Conservation (phyloP, 1,139 yeast species). For the Blastobotrys serpentis region DNA sequence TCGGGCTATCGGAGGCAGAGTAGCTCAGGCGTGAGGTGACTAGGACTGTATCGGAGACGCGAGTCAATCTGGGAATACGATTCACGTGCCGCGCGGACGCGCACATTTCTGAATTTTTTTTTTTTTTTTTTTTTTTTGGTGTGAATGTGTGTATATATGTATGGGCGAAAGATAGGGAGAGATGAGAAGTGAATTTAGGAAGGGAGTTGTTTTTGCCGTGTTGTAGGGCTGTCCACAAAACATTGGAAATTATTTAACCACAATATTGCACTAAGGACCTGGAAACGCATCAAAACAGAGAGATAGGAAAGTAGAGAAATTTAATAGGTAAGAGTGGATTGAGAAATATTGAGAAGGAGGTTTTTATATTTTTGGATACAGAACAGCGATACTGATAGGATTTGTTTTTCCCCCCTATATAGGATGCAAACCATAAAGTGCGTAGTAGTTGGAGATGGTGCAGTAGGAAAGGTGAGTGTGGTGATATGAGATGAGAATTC, state of each 20-base stretch:
- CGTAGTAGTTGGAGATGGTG: slow-evolving; percentile 98
- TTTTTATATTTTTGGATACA: too few species aligned
- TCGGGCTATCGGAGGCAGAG: too few species aligned
- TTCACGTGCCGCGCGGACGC: neutral
- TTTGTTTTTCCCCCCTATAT: slow-evolving; percentile 4
- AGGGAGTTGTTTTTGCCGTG: slow-evolving; percentile 1
- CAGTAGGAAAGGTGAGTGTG: slow-evolving; percentile 69
- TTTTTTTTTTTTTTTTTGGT: neutral
- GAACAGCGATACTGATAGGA: too few species aligned
- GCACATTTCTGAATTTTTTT: neutral
- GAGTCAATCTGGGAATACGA: too few species aligned
- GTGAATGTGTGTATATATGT: too few species aligned
- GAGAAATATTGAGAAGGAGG: too few species aligned
- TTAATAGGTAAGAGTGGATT: too few species aligned
- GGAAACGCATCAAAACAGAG: neutral
- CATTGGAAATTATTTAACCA: neutral
- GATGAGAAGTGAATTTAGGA: too few species aligned
- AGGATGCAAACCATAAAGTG: slow-evolving; percentile 86
- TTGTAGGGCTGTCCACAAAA: neutral
- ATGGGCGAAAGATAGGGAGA: neutral
- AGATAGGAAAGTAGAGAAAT: neutral
- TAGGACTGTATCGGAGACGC: too few species aligned
- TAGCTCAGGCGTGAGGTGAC: too few species aligned
- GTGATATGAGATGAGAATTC: too few species aligned
- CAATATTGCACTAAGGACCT: slow-evolving; percentile 2